Base-by-base conservation (phyloP, 495 filamentous ascomycete species). In the Podospora sp. region DNA sequence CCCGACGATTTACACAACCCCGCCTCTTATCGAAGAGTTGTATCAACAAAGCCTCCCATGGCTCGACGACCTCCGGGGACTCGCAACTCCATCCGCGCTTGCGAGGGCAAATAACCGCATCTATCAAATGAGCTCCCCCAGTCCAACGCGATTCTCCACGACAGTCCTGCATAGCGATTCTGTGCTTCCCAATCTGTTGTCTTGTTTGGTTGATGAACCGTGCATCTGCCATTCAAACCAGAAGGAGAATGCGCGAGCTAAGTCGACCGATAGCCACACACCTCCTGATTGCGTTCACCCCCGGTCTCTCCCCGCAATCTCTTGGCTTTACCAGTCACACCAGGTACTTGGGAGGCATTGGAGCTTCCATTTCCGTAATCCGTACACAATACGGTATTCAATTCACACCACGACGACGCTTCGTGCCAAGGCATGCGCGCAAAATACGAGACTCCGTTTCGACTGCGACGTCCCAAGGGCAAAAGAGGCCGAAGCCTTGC, bases 401-500 rank as follows among this genome's bases (percentile, higher is more conserved):
- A 33, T 4, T 33, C 53, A 57, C 22, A n/a, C n/a, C n/a, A n/a
- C n/a, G n/a, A n/a, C 53, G 18, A 12, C 50, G 20, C n/a, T 4
- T 18, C 50, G 50, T 52, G 51, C 51, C 51, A 59, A 33, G 33
- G 57, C n/a, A 33, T 27, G 57, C 57, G 57, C 27, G 33, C 49
- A 6, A 24, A 51, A 63, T 63, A 63, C 61, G 61, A 63, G 46
- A 24, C 8, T 63, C 61, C 61, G 49, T 63, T 63, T 63, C 26
- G 16, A 20, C 40, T 63, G 33, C 61, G 24, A 63, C 61, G 29
- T 53, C 50, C 61, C 33, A 27, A 35, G 21, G n/a, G 16, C 61
- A 26, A 40, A 22, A 33, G 29, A 2, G 18, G n/a, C 58, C 24
- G 49, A 50, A 36, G 61, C 36, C 46, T 59, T 27, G 22, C 26